Evolutionary conservation across 2,329 filamentous ascomycete species (phyloP).

Genomic region (Aschersonia sp.): DNA sequence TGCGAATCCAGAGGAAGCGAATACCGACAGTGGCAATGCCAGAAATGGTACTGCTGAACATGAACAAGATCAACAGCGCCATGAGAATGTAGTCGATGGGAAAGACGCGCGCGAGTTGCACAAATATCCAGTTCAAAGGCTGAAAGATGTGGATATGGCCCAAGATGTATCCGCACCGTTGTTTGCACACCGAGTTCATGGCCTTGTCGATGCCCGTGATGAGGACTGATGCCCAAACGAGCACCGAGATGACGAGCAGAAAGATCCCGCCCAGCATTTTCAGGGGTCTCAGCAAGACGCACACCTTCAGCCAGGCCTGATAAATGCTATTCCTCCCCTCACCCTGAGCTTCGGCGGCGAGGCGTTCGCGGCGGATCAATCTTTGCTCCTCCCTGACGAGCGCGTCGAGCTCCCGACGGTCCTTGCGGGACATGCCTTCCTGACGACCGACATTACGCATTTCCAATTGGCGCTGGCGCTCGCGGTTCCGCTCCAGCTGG

Average conservation of each 20-base stretch:
- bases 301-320: constrained; percentile 63
- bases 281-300: constrained; percentile 72
- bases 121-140: constrained; percentile 73
- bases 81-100: constrained; percentile 89
- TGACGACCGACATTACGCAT: constrained; percentile 65
- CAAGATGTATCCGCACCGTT: constrained; percentile 82
- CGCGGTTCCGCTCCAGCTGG: constrained; percentile 74
- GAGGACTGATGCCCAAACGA: constrained; percentile 85
- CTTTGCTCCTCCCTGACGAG: constrained; percentile 86
- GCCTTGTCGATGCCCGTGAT: constrained; percentile 94
- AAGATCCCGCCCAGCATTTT: constrained; percentile 77
- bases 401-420: constrained; percentile 76
- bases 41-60: constrained; percentile 79
- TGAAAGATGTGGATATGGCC: constrained; percentile 84
- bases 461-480: constrained; percentile 84
- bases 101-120: constrained; percentile 69
- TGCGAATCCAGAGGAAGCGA: constrained; percentile 85
- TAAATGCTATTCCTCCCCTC: constrained; percentile 64
- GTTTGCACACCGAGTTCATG: constrained; percentile 85
- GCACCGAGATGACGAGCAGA: constrained; percentile 56
- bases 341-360: constrained; percentile 70
- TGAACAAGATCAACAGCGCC: constrained; percentile 66
- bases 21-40: constrained; percentile 82
- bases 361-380: constrained; percentile 72
- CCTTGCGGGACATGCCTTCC: constrained; percentile 66